These are phyloP conservation scores for Syzygium syzygioides DNA, from an alignment of 441 rosid species.

Conservation along the genomic window DNA sequence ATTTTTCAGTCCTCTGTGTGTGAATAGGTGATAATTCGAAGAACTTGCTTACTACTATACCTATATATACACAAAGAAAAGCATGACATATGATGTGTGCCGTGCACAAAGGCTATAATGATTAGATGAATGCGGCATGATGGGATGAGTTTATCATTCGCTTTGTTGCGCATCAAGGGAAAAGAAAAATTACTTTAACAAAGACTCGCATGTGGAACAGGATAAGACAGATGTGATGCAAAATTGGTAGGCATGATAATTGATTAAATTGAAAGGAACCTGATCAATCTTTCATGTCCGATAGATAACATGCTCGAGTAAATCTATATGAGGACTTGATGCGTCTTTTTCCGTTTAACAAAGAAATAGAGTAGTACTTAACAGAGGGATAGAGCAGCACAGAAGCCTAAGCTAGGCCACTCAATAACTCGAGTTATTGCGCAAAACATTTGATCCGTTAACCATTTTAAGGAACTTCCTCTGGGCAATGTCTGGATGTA, in stretches of 20 bases:
- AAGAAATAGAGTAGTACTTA: neutral
- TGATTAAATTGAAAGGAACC: neutral
- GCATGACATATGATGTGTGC: neutral
- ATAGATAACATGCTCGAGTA: neutral
- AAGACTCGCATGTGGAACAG: neutral
- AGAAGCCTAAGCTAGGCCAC: neutral
- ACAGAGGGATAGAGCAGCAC: neutral
- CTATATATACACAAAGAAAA: neutral
- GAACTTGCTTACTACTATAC: neutral
- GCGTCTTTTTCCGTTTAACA: neutral
- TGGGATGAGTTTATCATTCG: neutral
- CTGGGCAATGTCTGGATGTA: neutral
- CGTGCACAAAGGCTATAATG: neutral
- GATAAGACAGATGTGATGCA: neutral
- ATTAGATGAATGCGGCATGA: neutral
- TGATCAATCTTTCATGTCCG: neutral
- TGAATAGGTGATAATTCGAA: neutral
- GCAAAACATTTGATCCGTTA: neutral
- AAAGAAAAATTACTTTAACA: neutral
- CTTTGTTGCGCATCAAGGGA: neutral
- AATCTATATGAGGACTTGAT: neutral
- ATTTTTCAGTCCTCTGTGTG: neutral
- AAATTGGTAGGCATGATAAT: neutral
- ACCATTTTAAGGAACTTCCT: neutral
- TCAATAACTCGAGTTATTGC: neutral